Conservation (phyloP, 257 asterid genomes). For the Knoxia roxburghii region DNA sequence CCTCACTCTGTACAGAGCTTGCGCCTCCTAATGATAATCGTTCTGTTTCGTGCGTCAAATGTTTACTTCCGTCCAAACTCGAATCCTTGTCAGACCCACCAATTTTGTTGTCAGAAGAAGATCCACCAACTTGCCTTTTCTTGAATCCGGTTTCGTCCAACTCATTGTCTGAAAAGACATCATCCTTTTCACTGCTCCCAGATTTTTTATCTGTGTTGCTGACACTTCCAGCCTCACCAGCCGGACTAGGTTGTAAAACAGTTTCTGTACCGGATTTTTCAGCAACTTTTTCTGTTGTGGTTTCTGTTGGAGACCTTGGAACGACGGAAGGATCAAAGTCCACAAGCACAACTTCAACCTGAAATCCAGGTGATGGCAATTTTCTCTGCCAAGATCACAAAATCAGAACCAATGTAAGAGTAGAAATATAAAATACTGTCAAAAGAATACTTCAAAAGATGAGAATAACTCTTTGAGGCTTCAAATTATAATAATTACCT, state of each 20-base stretch:
- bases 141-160: constrained; percentile 41
- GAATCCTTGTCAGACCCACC: constrained; percentile 20
- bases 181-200: constrained; percentile 33
- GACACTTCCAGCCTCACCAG: constrained; percentile 29
- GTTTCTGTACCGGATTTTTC: constrained; percentile 33
- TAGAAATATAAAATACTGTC: neutral
- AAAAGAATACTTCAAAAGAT: neutral
- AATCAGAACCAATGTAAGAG: neutral
- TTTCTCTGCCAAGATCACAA: constrained; percentile 58
- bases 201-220: constrained; percentile 33
- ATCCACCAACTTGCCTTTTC: constrained; percentile 23
- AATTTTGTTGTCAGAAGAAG: constrained; percentile 31
- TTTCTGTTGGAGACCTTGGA: constrained; percentile 38
- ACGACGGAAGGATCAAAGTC: constrained; percentile 50
- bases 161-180: constrained; percentile 68
- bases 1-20: constrained; percentile 30
- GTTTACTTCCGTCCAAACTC: constrained; percentile 34
- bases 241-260: constrained; percentile 29
- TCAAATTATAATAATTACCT: constrained; percentile 42
- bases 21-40: constrained; percentile 47
- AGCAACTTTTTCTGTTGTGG: constrained; percentile 26
- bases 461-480: neutral
- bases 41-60: constrained; percentile 43
- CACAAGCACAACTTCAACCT: constrained; percentile 83
- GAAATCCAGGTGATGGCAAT: constrained; percentile 95